Base-by-base conservation (phyloP, 768 basidiomycete species). In the Lentinula edodes region DNA sequence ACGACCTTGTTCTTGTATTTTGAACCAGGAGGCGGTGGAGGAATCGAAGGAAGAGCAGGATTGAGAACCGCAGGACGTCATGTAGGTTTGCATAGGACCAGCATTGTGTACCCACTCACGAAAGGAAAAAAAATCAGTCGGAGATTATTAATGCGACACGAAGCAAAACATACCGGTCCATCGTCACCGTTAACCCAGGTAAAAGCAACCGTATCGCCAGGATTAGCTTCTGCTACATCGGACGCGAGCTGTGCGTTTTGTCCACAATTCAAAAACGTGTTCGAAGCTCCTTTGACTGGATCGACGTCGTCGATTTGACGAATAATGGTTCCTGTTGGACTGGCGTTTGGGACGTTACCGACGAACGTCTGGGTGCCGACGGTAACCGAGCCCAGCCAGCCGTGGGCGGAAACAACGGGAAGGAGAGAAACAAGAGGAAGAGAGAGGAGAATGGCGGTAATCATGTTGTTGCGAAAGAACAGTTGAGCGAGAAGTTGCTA, bases 1-100 rank as follows among this genome's bases (percentile, higher is more conserved):
- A 6, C 58, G 58, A 0, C 76, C 76, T 2, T 69, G 71, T 62
- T 78, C 70, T 41, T 69, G 68, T 61, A 79, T 76, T 75, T 83
- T 83, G 74, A 83, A 80, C 78, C 78, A 83, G 63, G 76, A 66
- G 7, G 79, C 78, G 36, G 71, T 60, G 41, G 73, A 71, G 1
- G 78, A 53, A 62, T 80, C 64, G 67, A 78, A 81, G 52, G 76
- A 67, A 56, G 75, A 73, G 66, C 82, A 83, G 43, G 20, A 18
- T 15, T 36, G 13, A 0, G 75, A 73, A 18, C 69, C 69, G 68
- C 84, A 84, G 23, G 70, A 62, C 1, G 80, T 73, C 78, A 84
- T 76, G 64, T 84, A 84, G 35, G 80, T 82, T 71, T 83, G 73
- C 66, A 82, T 65, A 9, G 82, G 81, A 5, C 81, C 82, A 3